Conservation (phyloP, 306 rosid genomes). For the Vicia sativa region DNA sequence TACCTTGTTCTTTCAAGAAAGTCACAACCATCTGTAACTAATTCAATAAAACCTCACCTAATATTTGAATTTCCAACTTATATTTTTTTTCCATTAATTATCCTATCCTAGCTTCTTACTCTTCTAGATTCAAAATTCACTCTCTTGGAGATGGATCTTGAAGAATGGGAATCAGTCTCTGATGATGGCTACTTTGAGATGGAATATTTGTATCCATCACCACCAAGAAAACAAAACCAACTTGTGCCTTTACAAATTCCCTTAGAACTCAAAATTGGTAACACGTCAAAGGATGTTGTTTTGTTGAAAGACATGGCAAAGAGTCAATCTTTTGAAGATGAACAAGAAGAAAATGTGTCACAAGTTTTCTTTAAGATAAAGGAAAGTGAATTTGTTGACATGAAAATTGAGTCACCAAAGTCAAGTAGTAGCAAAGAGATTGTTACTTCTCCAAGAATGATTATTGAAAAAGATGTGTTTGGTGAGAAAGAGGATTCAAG, state of each 20-base stretch:
- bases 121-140: background rate
- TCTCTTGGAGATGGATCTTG: conserved; percentile 59
- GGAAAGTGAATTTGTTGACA: conserved; percentile 85
- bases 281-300: conserved; percentile 37
- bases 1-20: conserved; percentile 33
- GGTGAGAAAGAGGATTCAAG: conserved; percentile 21
- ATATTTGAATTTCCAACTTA: background rate
- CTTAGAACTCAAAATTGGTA: conserved; percentile 40
- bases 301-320: conserved; percentile 15
- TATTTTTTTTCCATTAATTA: background rate
- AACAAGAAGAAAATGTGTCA: conserved; percentile 52
- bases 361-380: conserved; percentile 71
- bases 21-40: conserved; percentile 37
- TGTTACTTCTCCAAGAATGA: conserved; percentile 56
- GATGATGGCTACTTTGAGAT: conserved; percentile 58
- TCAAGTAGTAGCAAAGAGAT: conserved; percentile 52
- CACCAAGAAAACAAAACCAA: conserved; percentile 48
- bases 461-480: conserved; percentile 42
- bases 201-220: conserved; percentile 65
- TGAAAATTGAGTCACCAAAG: conserved; percentile 76
- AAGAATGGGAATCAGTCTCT: conserved; percentile 83
- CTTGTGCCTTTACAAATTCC: conserved; percentile 51
- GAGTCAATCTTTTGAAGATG: conserved; percentile 40
- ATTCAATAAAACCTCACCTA: conserved; percentile 39
- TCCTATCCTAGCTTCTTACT: conserved; percentile 15